Evolutionary conservation across 352 stramenopile genomes (phyloP).

Genomic region (Blastocystis sp.): DNA sequence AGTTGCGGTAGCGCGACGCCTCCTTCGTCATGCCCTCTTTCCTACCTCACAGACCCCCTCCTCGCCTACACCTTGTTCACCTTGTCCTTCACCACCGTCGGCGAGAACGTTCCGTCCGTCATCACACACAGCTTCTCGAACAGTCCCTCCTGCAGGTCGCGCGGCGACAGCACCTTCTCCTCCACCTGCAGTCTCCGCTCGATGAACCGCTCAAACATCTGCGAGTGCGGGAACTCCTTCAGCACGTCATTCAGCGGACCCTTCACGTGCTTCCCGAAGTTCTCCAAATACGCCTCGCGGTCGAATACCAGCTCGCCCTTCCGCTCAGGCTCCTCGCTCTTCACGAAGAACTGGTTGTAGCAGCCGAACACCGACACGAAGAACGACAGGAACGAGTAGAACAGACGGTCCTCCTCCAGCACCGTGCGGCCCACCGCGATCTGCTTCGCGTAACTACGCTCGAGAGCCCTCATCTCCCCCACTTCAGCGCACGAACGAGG

Average conservation of each 20-base stretch:
- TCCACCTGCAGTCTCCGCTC: constrained; percentile 40
- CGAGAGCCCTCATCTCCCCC: background rate
- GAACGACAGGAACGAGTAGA: constrained; percentile 56
- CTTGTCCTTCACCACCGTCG: constrained; percentile 55
- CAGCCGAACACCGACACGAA: constrained; percentile 55
- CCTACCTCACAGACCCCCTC: background rate
- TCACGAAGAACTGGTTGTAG: constrained; percentile 43
- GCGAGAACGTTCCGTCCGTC: constrained; percentile 46
- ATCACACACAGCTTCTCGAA: constrained; percentile 55
- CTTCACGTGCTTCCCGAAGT: constrained; percentile 55
- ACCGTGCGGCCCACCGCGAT: constrained; percentile 54
- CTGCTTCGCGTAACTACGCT: constrained; percentile 47
- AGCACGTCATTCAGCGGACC: constrained; percentile 53
- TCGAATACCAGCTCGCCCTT: constrained; percentile 50
- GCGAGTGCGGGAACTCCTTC: constrained; percentile 56
- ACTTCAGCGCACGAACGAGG: constrained; percentile 53
- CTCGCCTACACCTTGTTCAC: constrained; percentile 46
- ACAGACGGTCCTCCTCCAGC: constrained; percentile 47
- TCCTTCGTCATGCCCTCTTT: constrained; percentile 12
- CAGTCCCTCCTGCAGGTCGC: constrained; percentile 48
- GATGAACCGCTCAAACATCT: constrained; percentile 58
- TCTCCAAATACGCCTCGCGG: constrained; percentile 24
- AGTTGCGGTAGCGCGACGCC: constrained; percentile 32
- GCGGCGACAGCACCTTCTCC: background rate
- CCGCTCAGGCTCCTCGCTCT: background rate